phyloP scores from a whole-genome alignment of 2,329 filamentous ascomycete genomes.

The Lojkania enalia region DNA sequence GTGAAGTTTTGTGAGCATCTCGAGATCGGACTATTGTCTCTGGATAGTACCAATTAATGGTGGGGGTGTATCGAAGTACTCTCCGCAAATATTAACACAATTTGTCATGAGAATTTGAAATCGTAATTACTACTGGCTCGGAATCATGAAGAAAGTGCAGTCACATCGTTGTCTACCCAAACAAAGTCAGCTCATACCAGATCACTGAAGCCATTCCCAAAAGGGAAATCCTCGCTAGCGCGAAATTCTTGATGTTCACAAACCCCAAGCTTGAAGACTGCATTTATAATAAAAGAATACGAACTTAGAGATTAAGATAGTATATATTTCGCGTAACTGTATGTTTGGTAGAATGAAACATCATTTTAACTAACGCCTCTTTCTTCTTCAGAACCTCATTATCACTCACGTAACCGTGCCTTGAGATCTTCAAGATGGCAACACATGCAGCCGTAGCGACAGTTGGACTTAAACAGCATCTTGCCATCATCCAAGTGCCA shows the following conservation, averaged over 20 bases:
- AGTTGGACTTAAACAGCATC: constrained; percentile 40
- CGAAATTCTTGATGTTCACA: constrained; percentile 1
- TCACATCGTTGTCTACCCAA: no score
- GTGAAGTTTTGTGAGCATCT: no score
- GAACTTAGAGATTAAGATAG: background rate
- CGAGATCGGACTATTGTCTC: no score
- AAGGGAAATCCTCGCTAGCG: constrained; percentile 20
- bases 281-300: constrained; percentile 5
- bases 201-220: constrained; percentile 10
- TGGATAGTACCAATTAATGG: no score
- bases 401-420: background rate
- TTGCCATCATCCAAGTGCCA: constrained; percentile 42
- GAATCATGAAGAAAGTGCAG: no score
- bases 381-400: background rate
- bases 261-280: background rate
- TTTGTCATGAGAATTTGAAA: no score
- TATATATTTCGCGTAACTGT: background rate
- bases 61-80: no score
- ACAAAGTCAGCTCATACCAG: no score
- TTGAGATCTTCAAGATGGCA: constrained; percentile 25
- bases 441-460: constrained; percentile 49
- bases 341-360: background rate
- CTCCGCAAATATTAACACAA: no score
- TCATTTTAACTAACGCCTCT: background rate
- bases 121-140: no score